Conservation (phyloP, 1,139 yeast genomes). For the Taphrina pruni region DNA sequence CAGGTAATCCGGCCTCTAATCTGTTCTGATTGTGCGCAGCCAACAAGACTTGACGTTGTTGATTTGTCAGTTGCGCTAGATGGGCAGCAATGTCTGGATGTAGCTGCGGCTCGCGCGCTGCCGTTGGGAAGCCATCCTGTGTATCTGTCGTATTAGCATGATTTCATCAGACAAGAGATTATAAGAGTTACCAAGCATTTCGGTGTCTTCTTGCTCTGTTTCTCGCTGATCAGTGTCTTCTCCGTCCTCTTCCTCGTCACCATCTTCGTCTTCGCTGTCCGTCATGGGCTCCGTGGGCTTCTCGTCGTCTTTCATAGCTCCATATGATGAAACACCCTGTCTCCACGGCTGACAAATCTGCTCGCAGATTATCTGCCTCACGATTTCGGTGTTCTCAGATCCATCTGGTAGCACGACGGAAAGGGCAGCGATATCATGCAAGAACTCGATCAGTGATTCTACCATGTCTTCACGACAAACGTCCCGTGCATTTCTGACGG, state of each 20-base stretch:
- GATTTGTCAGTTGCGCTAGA: slow-evolving; percentile 1
- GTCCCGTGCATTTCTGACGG: slow-evolving; percentile 72
- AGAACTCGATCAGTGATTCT: slow-evolving; percentile 70
- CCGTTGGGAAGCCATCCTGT: neutral
- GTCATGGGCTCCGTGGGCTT: slow-evolving; percentile 15
- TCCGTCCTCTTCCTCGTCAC: slow-evolving; percentile 8
- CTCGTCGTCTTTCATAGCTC: slow-evolving; percentile 1
- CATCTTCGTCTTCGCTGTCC: slow-evolving; percentile 31
- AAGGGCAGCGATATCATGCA: slow-evolving; percentile 64
- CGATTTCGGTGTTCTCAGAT: slow-evolving; percentile 52
- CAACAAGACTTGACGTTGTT: slow-evolving; percentile 12
- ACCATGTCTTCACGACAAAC: slow-evolving; percentile 82
- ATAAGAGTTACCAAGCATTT: slow-evolving; percentile 13
- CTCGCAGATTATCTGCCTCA: slow-evolving; percentile 62
- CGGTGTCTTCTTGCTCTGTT: slow-evolving; percentile 11
- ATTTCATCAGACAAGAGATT: too few relatives aligned
- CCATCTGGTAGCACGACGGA: slow-evolving; percentile 58
- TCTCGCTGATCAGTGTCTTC: neutral
- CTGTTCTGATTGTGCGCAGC: slow-evolving; percentile 7
- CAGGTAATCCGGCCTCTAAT: slow-evolving; percentile 10
- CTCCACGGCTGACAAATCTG: slow-evolving; percentile 65
- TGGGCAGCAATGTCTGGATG: slow-evolving; percentile 18
- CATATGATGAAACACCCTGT: slow-evolving; percentile 48
- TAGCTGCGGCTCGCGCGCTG: slow-evolving; percentile 1
- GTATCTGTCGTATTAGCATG: neutral